phyloP scores from a whole-genome alignment of 2,329 filamentous ascomycete genomes.

The Trichothecium sympodiale region DNA sequence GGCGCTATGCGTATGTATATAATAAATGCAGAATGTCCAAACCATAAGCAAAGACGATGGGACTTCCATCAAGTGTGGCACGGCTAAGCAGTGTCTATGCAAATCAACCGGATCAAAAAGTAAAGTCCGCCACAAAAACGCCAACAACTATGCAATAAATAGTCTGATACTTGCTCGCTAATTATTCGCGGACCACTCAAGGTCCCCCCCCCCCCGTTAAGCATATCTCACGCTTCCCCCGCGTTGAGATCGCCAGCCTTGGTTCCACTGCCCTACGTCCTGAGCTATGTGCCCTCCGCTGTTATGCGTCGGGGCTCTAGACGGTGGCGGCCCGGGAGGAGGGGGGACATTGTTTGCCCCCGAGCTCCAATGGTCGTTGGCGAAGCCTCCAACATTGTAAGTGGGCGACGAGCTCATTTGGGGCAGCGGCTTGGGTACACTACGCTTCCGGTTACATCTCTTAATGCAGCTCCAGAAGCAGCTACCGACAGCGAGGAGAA shows the following conservation, averaged over 20 bases:
- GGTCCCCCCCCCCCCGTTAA: too few species aligned
- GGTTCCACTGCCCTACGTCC: slow-evolving; percentile 5
- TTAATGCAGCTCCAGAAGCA: slow-evolving; percentile 46
- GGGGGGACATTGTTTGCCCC: slow-evolving; percentile 1
- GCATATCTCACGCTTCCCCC: slow-evolving; percentile 12
- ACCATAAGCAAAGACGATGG: too few species aligned
- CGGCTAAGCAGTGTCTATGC: slow-evolving; percentile 1
- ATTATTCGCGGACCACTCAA: too few species aligned
- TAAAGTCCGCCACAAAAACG: background rate
- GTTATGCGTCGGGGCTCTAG: background rate
- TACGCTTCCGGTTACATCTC: slow-evolving; percentile 9
- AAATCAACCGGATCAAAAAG: background rate
- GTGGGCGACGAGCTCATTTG: slow-evolving; percentile 15
- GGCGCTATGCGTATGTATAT: too few species aligned
- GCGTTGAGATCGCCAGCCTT: background rate
- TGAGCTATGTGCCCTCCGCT: background rate
- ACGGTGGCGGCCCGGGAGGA: background rate
- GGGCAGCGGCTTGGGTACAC: slow-evolving; percentile 12
- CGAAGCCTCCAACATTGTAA: background rate
- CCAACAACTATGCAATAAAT: slow-evolving; percentile 3
- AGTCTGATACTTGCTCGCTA: slow-evolving; percentile 6
- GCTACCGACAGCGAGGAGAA: slow-evolving; percentile 56
- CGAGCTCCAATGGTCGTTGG: too few species aligned
- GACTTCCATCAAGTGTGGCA: too few species aligned
- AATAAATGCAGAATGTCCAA: too few species aligned